Base-by-base conservation (phyloP, 2,329 filamentous ascomycete genomes). In the Microcyclospora pomicola region DNA sequence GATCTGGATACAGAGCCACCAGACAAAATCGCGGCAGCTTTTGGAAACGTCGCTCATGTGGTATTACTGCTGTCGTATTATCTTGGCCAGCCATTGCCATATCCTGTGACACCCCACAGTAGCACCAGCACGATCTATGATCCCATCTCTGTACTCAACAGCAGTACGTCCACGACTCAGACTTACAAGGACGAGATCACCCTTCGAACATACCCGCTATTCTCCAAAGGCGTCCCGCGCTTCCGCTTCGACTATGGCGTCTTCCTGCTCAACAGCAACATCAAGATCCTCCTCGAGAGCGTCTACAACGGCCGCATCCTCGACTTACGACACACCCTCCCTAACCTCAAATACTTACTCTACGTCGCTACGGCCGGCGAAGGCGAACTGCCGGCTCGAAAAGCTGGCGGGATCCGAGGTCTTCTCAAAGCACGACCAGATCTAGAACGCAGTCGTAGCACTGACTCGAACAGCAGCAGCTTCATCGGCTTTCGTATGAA, bases 161-260 rank as follows among this genome's bases (percentile, higher is more conserved):
- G 46, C 27, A 50, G 44, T 13, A 38, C 42, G 3, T 39, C 47
- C 13, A 43, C 45, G 11, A 42, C 45, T 9, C 34, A 44, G 32
- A 42, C 35, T 9, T 42, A 43, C 31, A 46, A 41, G 9, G 47
- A 48, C 35, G 51, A 52, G 28, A 40, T 36, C 2, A 44, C 42
- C 13, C 39, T 53, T 10, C 66, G 47, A 56, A 73, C 39, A 27
- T 98, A 93, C 51, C 91, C 91, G 0, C 70, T 98, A 0, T 87
- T 87, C 59, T 60, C 82, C 64, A 68, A 66, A 42, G 71, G 73
- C 53, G 75, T 85, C 0, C 55, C 56, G 6, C 76, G 86, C 33
- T 96, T 88, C 64, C 78, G 88, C 2, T 96, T 96, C 59, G 88
- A 96, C 51, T 98, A 96, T 58, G 91, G 71, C 9, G 91, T 94